Percentiles rank a stretch among this genome's conserved stretches.
phyloP scores from a whole-genome alignment of 2,329 filamentous ascomycete genomes.

The Fusarium cicatricum region DNA sequence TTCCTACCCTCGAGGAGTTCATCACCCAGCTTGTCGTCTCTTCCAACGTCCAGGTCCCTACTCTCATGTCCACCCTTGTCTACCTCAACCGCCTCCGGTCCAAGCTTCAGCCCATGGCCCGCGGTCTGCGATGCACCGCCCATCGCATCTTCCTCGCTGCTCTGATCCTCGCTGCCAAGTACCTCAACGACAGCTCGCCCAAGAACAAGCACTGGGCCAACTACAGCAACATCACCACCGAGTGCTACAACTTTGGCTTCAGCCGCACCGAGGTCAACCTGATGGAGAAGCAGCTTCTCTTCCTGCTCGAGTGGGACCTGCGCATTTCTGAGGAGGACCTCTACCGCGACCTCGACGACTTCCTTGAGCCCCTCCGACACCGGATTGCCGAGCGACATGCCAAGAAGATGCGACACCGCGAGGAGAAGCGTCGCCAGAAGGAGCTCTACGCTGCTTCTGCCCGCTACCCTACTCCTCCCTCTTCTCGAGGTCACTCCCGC shows the following conservation, averaged over 20 bases:
- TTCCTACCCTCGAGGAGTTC: slow-evolving; percentile 89
- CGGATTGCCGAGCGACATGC: slow-evolving; percentile 61
- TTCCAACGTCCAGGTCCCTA: slow-evolving; percentile 96
- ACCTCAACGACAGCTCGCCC: slow-evolving; percentile 96
- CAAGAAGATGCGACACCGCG: slow-evolving; percentile 59
- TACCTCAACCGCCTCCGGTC: slow-evolving; percentile 87
- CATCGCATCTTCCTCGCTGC: slow-evolving; percentile 96
- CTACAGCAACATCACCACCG: slow-evolving; percentile 81
- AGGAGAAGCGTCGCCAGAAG: slow-evolving; percentile 54
- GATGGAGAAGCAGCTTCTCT: slow-evolving; percentile 98
- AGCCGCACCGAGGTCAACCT: slow-evolving; percentile 95
- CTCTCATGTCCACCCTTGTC: slow-evolving; percentile 95
- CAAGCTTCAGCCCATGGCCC: slow-evolving; percentile 90
- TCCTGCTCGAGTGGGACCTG: slow-evolving; percentile 93
- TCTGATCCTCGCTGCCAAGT: slow-evolving; percentile 90
- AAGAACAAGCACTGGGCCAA: slow-evolving; percentile 99
- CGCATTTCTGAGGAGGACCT: slow-evolving; percentile 86
- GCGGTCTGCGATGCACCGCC: slow-evolving; percentile 94
- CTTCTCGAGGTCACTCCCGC: slow-evolving; percentile 54
- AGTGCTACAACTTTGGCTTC: slow-evolving; percentile 80
- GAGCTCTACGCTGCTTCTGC: slow-evolving; percentile 47
- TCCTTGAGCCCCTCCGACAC: slow-evolving; percentile 83
- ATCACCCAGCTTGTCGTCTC: slow-evolving; percentile 90
- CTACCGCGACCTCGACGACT: slow-evolving; percentile 84
- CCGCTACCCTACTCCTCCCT: slow-evolving; percentile 56